Evolutionary conservation across 2,329 filamentous ascomycete species (phyloP).

Genomic region (Penicillium sp.): DNA sequence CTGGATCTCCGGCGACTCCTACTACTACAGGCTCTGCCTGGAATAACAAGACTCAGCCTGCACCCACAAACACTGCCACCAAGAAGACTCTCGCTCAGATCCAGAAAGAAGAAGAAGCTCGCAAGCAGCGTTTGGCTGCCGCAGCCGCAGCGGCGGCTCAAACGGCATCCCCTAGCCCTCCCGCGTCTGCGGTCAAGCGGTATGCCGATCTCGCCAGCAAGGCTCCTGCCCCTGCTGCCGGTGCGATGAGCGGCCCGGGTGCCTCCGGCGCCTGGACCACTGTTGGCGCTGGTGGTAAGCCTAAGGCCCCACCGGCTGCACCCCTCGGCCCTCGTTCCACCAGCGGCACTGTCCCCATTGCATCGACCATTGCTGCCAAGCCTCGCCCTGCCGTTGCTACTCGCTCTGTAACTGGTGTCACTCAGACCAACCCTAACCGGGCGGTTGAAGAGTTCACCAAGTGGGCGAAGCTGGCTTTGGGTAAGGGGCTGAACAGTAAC

Average conservation of each 20-base stretch:
- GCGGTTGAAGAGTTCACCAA: slow-evolving; percentile 91
- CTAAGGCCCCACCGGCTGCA: slow-evolving; percentile 60
- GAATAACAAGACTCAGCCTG: slow-evolving; percentile 46
- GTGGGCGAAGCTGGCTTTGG: slow-evolving; percentile 77
- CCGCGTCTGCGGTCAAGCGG: slow-evolving; percentile 63
- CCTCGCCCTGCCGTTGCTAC: slow-evolving; percentile 52
- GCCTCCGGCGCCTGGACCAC: slow-evolving; percentile 73
- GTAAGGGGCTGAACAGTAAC: slow-evolving; percentile 62
- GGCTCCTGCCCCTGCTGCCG: slow-evolving; percentile 45
- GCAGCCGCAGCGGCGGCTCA: slow-evolving; percentile 45
- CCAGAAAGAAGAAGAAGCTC: slow-evolving; percentile 87
- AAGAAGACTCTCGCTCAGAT: slow-evolving; percentile 96
- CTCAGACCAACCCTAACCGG: slow-evolving; percentile 46
- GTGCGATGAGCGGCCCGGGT: slow-evolving; percentile 41
- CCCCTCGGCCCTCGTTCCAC: slow-evolving; percentile 45
- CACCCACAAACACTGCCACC: slow-evolving; percentile 39
- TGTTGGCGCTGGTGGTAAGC: slow-evolving; percentile 87
- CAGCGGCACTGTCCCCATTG: slow-evolving; percentile 40
- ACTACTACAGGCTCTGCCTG: slow-evolving; percentile 46
- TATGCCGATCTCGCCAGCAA: slow-evolving; percentile 94
- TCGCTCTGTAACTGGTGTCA: slow-evolving; percentile 43
- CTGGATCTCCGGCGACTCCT: slow-evolving; percentile 62
- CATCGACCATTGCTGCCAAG: slow-evolving; percentile 44
- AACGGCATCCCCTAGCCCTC: slow-evolving; percentile 41
- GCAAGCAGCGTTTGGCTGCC: slow-evolving; percentile 67